Conservation (phyloP, 2,329 filamentous ascomycete genomes). For the Byssochlamys sp. region DNA sequence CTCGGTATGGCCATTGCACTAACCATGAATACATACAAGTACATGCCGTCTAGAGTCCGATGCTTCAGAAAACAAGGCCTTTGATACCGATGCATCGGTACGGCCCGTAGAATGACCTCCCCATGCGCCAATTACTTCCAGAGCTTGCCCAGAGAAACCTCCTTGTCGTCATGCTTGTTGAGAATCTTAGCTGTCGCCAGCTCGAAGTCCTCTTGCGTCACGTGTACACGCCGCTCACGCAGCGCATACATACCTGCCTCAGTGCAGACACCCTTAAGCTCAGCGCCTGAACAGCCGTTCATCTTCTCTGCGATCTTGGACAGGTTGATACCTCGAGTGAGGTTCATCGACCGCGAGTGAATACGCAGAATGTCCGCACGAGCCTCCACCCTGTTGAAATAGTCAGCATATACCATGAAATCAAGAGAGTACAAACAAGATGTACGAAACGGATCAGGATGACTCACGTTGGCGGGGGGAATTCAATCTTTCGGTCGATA, state of each 20-base stretch:
- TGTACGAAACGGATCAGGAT: background rate
- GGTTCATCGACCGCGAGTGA: conserved; percentile 95
- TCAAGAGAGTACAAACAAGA: background rate
- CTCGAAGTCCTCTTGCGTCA: conserved; percentile 98
- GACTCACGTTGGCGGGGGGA: conserved; percentile 73
- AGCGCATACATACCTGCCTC: conserved; percentile 98
- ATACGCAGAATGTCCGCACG: conserved; percentile 95
- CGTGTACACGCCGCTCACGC: conserved; percentile 88
- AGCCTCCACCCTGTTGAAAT: conserved; percentile 59
- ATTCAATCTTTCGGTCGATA: conserved; percentile 98
- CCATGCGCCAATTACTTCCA: conserved; percentile 52
- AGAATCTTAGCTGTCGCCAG: conserved; percentile 96
- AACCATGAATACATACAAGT: background rate
- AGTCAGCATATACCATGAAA: conserved; percentile 10
- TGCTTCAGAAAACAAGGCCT: background rate
- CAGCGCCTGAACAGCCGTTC: conserved; percentile 95
- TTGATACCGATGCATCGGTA: background rate
- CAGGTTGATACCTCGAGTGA: conserved; percentile 92
- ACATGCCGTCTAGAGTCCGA: background rate
- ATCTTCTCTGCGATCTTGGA: conserved; percentile 99
- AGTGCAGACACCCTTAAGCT: conserved; percentile 96
- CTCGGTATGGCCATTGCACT: background rate
- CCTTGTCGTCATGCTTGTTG: conserved; percentile 99
- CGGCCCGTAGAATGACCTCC: background rate
- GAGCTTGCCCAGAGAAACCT: conserved; percentile 78